Percentiles rank a stretch among this genome's conserved stretches.
phyloP scores from a whole-genome alignment of 2,329 filamentous ascomycete genomes.

The Aspergillus sojae region DNA sequence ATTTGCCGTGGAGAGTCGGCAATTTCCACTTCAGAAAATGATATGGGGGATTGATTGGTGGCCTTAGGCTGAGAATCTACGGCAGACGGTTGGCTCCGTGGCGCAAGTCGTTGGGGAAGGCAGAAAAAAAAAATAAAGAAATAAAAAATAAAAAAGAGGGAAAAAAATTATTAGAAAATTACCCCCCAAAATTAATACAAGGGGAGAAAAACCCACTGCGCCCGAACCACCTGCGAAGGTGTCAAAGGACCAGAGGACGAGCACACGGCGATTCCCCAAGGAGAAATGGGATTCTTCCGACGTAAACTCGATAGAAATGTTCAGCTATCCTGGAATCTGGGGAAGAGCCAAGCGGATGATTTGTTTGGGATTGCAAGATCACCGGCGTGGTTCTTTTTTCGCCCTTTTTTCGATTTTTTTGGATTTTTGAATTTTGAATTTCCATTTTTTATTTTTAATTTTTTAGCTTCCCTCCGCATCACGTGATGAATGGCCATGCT shows the following conservation, averaged over 20 bases:
- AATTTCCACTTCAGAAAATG: neutral
- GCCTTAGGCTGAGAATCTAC: slow-evolving; percentile 1
- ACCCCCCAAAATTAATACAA: neutral
- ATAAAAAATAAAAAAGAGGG: slow-evolving; percentile 1
- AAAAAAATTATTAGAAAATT: neutral
- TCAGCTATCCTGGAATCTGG: neutral
- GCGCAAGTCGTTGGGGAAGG: neutral
- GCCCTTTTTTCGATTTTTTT: slow-evolving; percentile 22
- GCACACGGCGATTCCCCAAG: neutral
- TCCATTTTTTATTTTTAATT: slow-evolving; percentile 20
- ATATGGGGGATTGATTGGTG: neutral
- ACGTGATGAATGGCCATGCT: slow-evolving; percentile 21
- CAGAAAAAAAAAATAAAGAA: slow-evolving; percentile 7
- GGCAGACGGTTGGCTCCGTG: neutral
- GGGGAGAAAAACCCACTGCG: slow-evolving; percentile 2
- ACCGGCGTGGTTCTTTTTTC: slow-evolving; percentile 24
- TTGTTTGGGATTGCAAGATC: slow-evolving; percentile 18
- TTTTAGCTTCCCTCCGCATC: slow-evolving; percentile 15
- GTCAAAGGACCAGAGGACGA: neutral
- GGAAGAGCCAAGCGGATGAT: slow-evolving; percentile 15
- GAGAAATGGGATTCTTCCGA: neutral
- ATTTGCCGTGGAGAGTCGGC: slow-evolving; percentile 1
- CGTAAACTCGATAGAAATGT: neutral
- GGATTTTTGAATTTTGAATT: slow-evolving; percentile 18
- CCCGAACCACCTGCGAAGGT: neutral